Conservation (phyloP, 495 filamentous ascomycete genomes). For the Cryomyces minteri region DNA sequence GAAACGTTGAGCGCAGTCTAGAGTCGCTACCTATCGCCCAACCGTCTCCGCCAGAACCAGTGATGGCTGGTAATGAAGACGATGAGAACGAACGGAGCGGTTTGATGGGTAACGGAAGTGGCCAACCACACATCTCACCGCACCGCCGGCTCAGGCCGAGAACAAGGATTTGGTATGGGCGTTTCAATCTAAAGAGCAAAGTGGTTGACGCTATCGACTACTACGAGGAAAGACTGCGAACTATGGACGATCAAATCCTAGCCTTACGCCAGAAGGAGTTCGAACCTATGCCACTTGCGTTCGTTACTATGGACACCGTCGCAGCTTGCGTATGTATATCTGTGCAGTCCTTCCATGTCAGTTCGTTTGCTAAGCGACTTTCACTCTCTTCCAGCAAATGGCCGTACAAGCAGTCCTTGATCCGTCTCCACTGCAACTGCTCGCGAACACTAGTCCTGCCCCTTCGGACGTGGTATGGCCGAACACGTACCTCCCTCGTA, state of each 20-base stretch:
- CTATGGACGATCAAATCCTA: slow-evolving; percentile 59
- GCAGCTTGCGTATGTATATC: slow-evolving; percentile 35
- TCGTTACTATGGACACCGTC: slow-evolving; percentile 93
- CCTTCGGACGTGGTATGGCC: slow-evolving; percentile 82
- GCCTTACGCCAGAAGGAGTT: slow-evolving; percentile 58
- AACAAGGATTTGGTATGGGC: slow-evolving; percentile 61
- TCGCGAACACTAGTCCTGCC: slow-evolving; percentile 69
- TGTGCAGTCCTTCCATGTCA: too few relatives aligned
- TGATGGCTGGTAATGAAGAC: slow-evolving; percentile 22
- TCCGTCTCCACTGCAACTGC: slow-evolving; percentile 65
- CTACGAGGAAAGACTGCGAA: slow-evolving; percentile 71
- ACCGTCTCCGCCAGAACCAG: slow-evolving; percentile 26
- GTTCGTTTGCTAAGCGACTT: too few relatives aligned
- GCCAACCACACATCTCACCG: slow-evolving; percentile 20
- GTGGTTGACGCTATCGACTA: slow-evolving; percentile 85
- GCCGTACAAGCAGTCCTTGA: slow-evolving; percentile 84
- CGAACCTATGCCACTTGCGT: slow-evolving; percentile 62
- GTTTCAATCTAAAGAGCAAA: slow-evolving; percentile 48
- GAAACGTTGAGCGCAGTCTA: slow-evolving; percentile 26
- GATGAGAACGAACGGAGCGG: slow-evolving; percentile 25
- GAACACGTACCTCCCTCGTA: slow-evolving; percentile 75
- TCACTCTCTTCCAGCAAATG: slow-evolving; percentile 41
- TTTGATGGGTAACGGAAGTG: slow-evolving; percentile 31
- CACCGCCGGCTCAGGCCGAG: slow-evolving; percentile 40
- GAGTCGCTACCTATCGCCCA: slow-evolving; percentile 32